These are phyloP conservation scores for Solanum tarijense DNA, from an alignment of 257 asterid species.

Conservation along the genomic window DNA sequence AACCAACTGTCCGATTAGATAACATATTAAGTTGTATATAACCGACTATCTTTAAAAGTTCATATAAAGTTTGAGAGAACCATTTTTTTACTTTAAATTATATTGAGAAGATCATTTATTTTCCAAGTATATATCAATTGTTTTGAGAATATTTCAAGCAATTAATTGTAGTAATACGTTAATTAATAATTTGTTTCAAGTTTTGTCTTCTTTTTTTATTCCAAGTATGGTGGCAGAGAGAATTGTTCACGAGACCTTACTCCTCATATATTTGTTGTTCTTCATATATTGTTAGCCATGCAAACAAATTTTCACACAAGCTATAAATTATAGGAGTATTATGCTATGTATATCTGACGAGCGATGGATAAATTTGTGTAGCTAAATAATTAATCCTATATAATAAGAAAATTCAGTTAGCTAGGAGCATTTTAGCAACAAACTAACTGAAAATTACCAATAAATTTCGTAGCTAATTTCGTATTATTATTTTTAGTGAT, in stretches of 20 bases:
- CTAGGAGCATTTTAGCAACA: too few species aligned
- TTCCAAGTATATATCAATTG: neutral
- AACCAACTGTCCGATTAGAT: neutral
- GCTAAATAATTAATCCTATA: neutral
- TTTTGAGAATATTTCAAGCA: neutral
- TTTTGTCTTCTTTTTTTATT: neutral
- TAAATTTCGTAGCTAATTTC: too few species aligned
- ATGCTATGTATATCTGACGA: too few species aligned
- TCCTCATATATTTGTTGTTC: neutral
- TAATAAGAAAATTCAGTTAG: too few species aligned
- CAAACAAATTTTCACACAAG: neutral
- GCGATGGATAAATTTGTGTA: too few species aligned
- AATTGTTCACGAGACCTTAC: neutral
- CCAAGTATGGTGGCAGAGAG: neutral
- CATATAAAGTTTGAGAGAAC: neutral
- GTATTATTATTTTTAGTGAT: neutral
- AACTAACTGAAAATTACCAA: too few species aligned
- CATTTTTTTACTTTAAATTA: neutral
- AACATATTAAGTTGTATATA: too few species aligned
- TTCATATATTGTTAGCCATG: conserved; percentile 30
- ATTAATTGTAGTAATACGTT: neutral
- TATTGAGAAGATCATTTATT: neutral
- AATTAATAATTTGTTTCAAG: neutral
- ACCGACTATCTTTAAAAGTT: neutral
- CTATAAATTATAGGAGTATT: neutral